Evolutionary conservation across 2,329 filamentous ascomycete species (phyloP).

Genomic region (Pestalotiopsis sp.): DNA sequence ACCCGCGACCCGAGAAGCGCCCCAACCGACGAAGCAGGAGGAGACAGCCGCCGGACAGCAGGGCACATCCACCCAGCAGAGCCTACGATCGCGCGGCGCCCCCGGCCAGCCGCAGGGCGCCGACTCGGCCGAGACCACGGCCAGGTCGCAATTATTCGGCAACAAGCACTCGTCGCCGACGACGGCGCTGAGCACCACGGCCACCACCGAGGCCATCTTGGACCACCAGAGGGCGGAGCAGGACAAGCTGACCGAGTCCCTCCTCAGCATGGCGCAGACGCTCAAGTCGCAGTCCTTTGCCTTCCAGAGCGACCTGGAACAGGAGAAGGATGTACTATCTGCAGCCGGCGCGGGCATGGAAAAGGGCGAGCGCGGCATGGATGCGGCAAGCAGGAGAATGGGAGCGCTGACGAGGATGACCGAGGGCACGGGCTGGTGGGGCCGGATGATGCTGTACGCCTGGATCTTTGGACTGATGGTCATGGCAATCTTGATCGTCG

Average conservation of each 20-base stretch:
- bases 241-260: constrained; percentile 77
- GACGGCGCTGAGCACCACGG: constrained; percentile 42
- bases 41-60: background rate
- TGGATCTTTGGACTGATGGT: constrained; percentile 84
- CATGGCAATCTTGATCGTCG: constrained; percentile 77
- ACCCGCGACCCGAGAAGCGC: constrained; percentile 14
- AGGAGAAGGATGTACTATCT: constrained; percentile 71
- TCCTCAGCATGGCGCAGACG: constrained; percentile 77
- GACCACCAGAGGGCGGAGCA: constrained; percentile 80
- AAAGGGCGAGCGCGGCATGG: constrained; percentile 75
- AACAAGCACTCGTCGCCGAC: constrained; percentile 35
- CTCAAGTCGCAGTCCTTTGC: constrained; percentile 75
- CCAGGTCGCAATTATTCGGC: constrained; percentile 48
- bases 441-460: constrained; percentile 78
- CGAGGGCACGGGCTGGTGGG: constrained; percentile 88
- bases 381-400: constrained; percentile 77
- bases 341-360: constrained; percentile 76
- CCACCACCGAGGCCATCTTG: constrained; percentile 71
- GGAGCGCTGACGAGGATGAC: constrained; percentile 76
- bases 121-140: constrained; percentile 21
- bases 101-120: background rate
- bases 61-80: constrained; percentile 32
- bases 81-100: constrained; percentile 21
- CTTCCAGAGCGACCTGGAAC: constrained; percentile 72
- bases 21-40: constrained; percentile 9